Evolutionary conservation across 345 rosid genomes (phyloP), one percentile per base, ranked within the genome.

Genomic region (Aurinia saxatilis): DNA sequence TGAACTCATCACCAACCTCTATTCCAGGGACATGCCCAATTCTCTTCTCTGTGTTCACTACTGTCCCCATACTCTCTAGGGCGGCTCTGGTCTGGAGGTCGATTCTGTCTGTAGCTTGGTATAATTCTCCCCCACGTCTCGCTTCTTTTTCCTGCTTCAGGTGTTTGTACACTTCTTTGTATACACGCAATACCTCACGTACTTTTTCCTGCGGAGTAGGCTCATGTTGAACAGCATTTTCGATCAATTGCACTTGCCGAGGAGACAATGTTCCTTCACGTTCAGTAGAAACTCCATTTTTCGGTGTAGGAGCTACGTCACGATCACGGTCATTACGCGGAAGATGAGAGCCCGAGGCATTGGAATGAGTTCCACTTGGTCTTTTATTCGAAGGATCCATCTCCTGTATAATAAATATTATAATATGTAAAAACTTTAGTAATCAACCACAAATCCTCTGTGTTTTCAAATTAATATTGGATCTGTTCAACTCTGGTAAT

Each of bases 21-120:
- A 86, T 88, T 19, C 96, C 98, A 0, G 96, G 96, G 55, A 91
- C 80, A 10, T 73, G 2, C 37, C 98, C 96, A n/a, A 88, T 65
- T 21, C 80, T 80, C 18, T 68, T 73, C 60, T 75, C 80, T 0
- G 30, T 27, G 73, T 82, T 82, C 19, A 86, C 66, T 34, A 15
- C 70, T 30, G 73, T 80, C 35, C 74, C 75, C 64, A 77, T 77
- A 0, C 39, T 48, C 82, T 84, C 90, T 33, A 88, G 73, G 40
- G 79, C 50, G 23, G 40, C 67, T 39, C 73, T 70, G 1, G 95
- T 84, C 13, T 38, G 72, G 38, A 47, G 46, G 73, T 88, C 96
- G 35, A 87, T 63, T 74, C 98, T 83, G 49, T 54, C 75, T 23
- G 44, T 50, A 25, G 27, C 37, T 0, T 56, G 66, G 12, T 29